Evolutionary conservation across 225 moss, liverwort and hornwort genomes (phyloP).

Genomic region (Rhytidiadelphus loreus): DNA sequence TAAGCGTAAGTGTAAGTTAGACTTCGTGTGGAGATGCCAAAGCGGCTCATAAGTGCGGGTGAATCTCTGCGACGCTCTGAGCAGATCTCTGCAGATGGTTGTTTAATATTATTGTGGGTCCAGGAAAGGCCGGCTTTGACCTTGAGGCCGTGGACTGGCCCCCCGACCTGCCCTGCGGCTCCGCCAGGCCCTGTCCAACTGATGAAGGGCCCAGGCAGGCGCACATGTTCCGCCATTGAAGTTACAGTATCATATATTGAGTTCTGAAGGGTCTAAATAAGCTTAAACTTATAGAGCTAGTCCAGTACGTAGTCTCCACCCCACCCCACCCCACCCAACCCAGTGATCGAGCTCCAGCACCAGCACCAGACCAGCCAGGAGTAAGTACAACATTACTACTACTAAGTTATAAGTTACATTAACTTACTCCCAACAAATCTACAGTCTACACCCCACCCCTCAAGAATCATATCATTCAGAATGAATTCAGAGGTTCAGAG

Average conservation of each 20-base stretch:
- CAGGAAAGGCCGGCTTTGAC: background rate
- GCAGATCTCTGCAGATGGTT: constrained; percentile 10
- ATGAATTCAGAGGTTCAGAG: background rate
- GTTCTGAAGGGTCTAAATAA: background rate
- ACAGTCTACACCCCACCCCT: background rate
- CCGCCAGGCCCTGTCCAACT: background rate
- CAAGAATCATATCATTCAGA: background rate
- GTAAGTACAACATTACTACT: too few species aligned
- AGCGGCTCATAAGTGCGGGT: constrained; percentile 24
- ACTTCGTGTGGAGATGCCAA: constrained; percentile 8
- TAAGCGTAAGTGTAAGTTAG: background rate
- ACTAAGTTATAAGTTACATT: too few species aligned
- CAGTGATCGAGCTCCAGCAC: too few species aligned
- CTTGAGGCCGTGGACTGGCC: background rate
- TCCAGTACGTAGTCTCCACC: too few species aligned
- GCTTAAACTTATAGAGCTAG: too few species aligned
- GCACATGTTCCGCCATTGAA: background rate
- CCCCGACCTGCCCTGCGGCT: background rate
- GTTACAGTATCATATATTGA: too few species aligned
- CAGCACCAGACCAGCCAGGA: too few species aligned
- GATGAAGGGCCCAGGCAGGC: background rate
- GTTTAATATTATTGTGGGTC: background rate
- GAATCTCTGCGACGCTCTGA: constrained; percentile 11
- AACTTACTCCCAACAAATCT: too few species aligned
- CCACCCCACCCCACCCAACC: too few species aligned